Conservation (phyloP, 352 stramenopile genomes). For the Pythium aristosporum region DNA sequence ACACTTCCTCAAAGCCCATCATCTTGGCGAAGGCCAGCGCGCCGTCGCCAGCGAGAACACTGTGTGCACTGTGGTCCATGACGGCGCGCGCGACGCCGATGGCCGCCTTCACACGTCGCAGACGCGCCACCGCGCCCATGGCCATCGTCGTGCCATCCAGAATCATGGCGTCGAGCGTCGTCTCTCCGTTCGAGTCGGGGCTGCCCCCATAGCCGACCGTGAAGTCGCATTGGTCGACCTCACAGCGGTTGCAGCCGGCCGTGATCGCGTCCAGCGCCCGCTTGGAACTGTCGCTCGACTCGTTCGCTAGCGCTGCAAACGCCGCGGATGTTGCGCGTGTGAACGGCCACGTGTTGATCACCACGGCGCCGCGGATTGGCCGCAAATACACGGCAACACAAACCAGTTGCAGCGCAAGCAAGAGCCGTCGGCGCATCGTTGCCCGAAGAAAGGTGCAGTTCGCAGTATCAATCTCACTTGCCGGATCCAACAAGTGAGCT, state of each 20-base stretch:
- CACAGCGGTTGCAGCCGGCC: conserved; percentile 71
- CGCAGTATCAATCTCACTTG: too few relatives aligned
- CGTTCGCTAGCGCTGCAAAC: conserved; percentile 44
- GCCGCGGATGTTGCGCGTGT: conserved; percentile 63
- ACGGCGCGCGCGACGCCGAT: conserved; percentile 84
- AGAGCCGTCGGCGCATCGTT: not conserved
- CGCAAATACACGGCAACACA: not conserved
- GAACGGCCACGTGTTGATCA: conserved; percentile 87
- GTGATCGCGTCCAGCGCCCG: conserved; percentile 63
- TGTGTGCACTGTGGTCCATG: conserved; percentile 89
- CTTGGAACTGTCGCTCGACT: conserved; percentile 1
- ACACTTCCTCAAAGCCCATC: conserved; percentile 86
- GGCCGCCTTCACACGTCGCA: conserved; percentile 79
- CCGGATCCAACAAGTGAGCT: not conserved
- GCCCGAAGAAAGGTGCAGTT: not conserved
- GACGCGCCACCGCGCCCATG: conserved; percentile 82
- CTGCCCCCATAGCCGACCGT: conserved; percentile 89
- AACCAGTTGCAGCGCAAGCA: not conserved
- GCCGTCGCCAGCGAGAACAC: conserved; percentile 82
- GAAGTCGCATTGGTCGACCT: conserved; percentile 87
- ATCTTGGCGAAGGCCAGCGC: conserved; percentile 88
- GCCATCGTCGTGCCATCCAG: conserved; percentile 82
- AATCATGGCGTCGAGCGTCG: conserved; percentile 91
- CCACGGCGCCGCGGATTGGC: conserved; percentile 34
- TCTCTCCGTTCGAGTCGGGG: conserved; percentile 83